phyloP scores from a whole-genome alignment of 2,329 filamentous ascomycete species.

The Arthrobotrys conoides region DNA sequence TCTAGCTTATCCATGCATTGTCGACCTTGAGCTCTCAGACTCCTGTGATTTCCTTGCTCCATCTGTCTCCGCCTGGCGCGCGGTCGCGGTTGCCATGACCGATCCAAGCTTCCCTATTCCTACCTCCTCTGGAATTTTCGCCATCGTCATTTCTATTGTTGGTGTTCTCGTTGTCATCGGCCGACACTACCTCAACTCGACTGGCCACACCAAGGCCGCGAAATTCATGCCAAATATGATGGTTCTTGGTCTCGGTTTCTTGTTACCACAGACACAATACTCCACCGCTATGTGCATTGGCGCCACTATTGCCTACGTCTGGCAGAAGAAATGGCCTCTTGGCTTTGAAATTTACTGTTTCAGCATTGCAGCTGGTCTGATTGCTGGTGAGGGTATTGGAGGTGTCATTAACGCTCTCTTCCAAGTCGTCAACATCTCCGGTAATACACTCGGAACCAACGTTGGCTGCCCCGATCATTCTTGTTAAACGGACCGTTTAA shows the following conservation, averaged over 20 bases:
- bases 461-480: constrained; percentile 67
- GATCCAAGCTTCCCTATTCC: constrained; percentile 73
- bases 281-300: constrained; percentile 74
- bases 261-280: constrained; percentile 73
- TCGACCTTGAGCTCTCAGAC: constrained; percentile 68
- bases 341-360: constrained; percentile 75
- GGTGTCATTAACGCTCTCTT: constrained; percentile 75
- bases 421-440: constrained; percentile 67
- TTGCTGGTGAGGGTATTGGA: constrained; percentile 76
- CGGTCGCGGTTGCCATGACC: constrained; percentile 76
- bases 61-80: constrained; percentile 77
- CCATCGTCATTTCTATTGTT: constrained; percentile 72
- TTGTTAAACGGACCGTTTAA: constrained; percentile 33
- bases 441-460: constrained; percentile 67
- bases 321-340: constrained; percentile 72
- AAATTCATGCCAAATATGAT: constrained; percentile 77
- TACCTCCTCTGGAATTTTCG: constrained; percentile 72
- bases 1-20: constrained; percentile 77
- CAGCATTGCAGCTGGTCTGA: constrained; percentile 74
- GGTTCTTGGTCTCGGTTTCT: constrained; percentile 74
- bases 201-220: constrained; percentile 69
- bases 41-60: constrained; percentile 75
- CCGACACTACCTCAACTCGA: constrained; percentile 71
- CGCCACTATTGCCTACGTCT: constrained; percentile 71
- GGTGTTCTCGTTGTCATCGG: constrained; percentile 71